Conservation (phyloP, 2,329 filamentous ascomycete genomes). For the Neofusicoccum kwambonambiense region DNA sequence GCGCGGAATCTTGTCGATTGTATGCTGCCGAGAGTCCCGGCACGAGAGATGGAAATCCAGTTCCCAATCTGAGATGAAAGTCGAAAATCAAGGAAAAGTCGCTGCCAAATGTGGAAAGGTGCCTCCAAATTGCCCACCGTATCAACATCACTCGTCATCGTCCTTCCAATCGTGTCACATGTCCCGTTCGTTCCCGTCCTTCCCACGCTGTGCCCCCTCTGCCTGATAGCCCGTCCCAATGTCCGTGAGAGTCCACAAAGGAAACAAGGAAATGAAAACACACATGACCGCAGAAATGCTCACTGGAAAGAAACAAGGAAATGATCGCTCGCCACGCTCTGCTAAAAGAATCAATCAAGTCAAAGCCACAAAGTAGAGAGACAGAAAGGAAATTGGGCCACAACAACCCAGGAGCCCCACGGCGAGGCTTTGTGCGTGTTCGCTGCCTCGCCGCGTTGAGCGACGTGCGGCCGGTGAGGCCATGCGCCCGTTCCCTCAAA, state of each 20-base stretch:
- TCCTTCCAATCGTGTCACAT: slow-evolving; percentile 19
- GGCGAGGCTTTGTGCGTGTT: neutral
- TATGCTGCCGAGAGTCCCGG: neutral
- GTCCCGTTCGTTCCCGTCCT: slow-evolving; percentile 11
- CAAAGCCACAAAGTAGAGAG: slow-evolving; percentile 24
- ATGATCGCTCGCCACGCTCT: slow-evolving; percentile 37
- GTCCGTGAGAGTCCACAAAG: slow-evolving; percentile 10
- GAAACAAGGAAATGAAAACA: slow-evolving; percentile 22
- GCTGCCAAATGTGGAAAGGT: slow-evolving; percentile 28
- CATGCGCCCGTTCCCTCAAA: slow-evolving; percentile 3
- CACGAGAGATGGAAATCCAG: neutral
- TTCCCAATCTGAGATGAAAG: slow-evolving; percentile 24
- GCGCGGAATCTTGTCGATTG: neutral
- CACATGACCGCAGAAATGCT: slow-evolving; percentile 19
- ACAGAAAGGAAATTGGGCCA: slow-evolving; percentile 27
- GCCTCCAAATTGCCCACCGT: slow-evolving; percentile 12
- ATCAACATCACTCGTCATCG: slow-evolving; percentile 19
- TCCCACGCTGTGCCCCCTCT: slow-evolving; percentile 8
- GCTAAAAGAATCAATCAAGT: slow-evolving; percentile 26
- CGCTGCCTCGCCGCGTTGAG: neutral
- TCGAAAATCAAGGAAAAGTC: slow-evolving; percentile 34
- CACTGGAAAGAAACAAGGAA: slow-evolving; percentile 23
- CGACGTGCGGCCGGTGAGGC: slow-evolving; percentile 1
- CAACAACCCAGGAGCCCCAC: slow-evolving; percentile 3
- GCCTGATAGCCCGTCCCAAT: neutral